Evolutionary conservation across 2,329 filamentous ascomycete species (phyloP).

Genomic region (Aspergillus pseudotamarii): DNA sequence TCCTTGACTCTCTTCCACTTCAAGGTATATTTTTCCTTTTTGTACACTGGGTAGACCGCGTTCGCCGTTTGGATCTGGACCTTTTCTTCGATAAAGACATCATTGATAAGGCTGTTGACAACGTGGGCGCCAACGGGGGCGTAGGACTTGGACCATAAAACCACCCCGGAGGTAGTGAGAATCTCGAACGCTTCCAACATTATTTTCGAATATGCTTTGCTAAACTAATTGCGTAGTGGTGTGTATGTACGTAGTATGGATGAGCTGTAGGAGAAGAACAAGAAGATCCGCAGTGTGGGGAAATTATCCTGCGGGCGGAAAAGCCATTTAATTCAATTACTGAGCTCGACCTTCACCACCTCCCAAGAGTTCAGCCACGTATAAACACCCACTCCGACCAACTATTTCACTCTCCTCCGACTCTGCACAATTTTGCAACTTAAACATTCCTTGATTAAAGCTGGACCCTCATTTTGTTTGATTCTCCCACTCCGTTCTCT

Average conservation of each 20-base stretch:
- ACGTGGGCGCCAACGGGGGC: constrained; percentile 76
- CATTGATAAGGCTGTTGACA: constrained; percentile 91
- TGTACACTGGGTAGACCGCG: constrained; percentile 71
- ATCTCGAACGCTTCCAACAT: constrained; percentile 99
- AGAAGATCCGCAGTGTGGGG: constrained; percentile 20
- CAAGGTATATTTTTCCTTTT: constrained; percentile 88
- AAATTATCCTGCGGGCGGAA: constrained; percentile 23
- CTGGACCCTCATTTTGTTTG: constrained; percentile 7
- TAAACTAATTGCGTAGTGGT: constrained; percentile 4
- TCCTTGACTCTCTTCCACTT: constrained; percentile 95
- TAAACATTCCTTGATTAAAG: constrained; percentile 9
- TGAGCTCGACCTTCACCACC: constrained; percentile 19
- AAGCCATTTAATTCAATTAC: constrained; percentile 2
- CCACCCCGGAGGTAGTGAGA: constrained; percentile 90
- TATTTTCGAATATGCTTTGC: neutral
- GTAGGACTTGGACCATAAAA: constrained; percentile 92
- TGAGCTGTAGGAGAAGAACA: constrained; percentile 7
- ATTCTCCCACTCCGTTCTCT: constrained; percentile 11
- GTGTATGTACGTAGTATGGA: neutral
- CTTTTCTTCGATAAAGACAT: constrained; percentile 97
- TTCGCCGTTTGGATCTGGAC: constrained; percentile 63
- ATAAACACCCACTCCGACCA: constrained; percentile 27
- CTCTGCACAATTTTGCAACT: constrained; percentile 2
- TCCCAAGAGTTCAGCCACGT: constrained; percentile 36
- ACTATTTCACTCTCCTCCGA: constrained; percentile 1